Evolutionary conservation across 331 rosid species (phyloP), one percentile per base, ranked within the genome.

Genomic region (Saraca asoca): DNA sequence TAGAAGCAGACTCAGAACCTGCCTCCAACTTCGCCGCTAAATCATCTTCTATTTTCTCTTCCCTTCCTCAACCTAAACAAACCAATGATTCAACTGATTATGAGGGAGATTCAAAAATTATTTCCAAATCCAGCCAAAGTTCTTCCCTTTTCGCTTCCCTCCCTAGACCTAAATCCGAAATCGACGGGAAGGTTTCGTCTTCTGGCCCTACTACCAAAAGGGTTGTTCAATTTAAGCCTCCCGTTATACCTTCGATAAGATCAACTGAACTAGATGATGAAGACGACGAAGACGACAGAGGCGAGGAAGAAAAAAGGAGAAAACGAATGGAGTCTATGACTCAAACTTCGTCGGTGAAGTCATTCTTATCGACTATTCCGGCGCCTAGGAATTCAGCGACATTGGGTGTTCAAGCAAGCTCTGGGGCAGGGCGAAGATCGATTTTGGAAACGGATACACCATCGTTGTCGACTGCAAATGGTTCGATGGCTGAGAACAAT

Each of bases 221-320:
- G 70, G 80, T 94, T 31, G 88, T 90, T 49, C 88, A 81, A 77
- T 86, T 94, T 80, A 83, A 51, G 74, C 97, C 95, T 24, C 98
- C 97, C 2, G 24, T 82, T 2, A 75, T 77, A 39, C 73, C 86
- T 16, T 64, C 79, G 20, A 34, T 69, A 1, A 84, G 76, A 58
- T 74, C 81, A 41, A 62, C 73, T 33, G 65, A 75, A 2, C 42
- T 51, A 31, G 80, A 77, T 2, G 88, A 87, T 0, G 85, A 80
- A 0, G 86, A 84, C 0, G 95, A 84, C 0, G 89, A 85, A 0
- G 86, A 90, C 0, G 81, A 79, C 0, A 72, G 76, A 6, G 84
- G 73, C 53, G 81, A 81, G 13, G 51, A 69, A 63, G 87, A 82
- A 34, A 67, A 60, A 6, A 74, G 77, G 65, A 75, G 77, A 12